A percentile compares a stretch with the other conserved stretches of the same genome.
These are phyloP conservation scores for Vitis hybrid DNA, from an alignment of 177 flowering plant species.

Conservation along the genomic window DNA sequence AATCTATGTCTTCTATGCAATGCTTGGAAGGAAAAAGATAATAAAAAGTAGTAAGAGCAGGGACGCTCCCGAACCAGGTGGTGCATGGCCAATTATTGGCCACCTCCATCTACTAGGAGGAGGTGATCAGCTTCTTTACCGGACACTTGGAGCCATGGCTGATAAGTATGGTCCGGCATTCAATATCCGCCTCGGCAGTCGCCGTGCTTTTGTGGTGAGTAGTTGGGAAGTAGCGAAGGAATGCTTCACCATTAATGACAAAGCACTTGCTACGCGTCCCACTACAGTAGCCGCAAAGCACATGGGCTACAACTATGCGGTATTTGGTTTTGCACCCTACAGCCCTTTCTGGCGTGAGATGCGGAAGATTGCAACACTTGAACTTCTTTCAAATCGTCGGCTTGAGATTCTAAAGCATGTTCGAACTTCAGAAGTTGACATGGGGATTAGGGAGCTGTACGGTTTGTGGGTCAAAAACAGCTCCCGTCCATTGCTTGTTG, in stretches of 20 bases:
- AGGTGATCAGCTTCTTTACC: neutral
- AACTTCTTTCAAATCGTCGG: slow-evolving; percentile 11
- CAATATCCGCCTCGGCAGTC: slow-evolving; percentile 6
- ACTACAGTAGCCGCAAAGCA: neutral
- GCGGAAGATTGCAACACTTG: slow-evolving; percentile 1
- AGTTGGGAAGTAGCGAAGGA: slow-evolving; percentile 14
- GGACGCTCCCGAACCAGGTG: slow-evolving; percentile 1
- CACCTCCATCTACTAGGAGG: slow-evolving; percentile 7
- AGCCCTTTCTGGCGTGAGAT: slow-evolving; percentile 16
- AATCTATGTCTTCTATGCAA: neutral
- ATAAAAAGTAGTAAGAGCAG: neutral
- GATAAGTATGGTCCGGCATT: slow-evolving; percentile 17
- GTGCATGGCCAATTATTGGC: slow-evolving; percentile 16
- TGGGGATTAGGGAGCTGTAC: slow-evolving; percentile 14
- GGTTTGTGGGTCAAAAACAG: slow-evolving; percentile 10
- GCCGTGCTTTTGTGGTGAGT: slow-evolving; percentile 9
- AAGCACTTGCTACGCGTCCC: slow-evolving; percentile 13
- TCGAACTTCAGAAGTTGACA: slow-evolving; percentile 14
- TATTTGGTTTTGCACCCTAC: slow-evolving; percentile 17
- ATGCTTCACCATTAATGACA: slow-evolving; percentile 13
- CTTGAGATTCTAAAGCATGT: slow-evolving; percentile 21
- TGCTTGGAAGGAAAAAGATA: neutral
- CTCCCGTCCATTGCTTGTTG: slow-evolving; percentile 12
- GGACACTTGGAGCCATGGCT: slow-evolving; percentile 7
- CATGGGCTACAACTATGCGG: slow-evolving; percentile 12